phyloP scores from a whole-genome alignment of 768 basidiomycete species.

The Agaricus blazei region DNA sequence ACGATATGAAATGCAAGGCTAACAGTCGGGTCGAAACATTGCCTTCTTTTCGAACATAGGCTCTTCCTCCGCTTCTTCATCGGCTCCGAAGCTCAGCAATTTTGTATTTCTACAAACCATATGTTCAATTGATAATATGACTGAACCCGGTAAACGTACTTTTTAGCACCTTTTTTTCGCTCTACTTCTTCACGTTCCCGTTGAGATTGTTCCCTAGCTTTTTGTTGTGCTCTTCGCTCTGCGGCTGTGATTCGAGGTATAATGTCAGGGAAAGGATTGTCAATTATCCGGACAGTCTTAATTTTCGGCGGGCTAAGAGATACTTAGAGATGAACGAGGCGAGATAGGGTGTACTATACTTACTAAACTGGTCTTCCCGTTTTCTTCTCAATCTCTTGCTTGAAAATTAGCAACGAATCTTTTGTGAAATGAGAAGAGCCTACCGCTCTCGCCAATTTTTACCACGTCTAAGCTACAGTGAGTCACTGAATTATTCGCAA shows the following conservation, averaged over 20 bases:
- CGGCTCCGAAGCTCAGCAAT: conserved; percentile 82
- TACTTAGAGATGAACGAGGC: conserved; percentile 2
- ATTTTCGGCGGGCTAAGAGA: conserved; percentile 81
- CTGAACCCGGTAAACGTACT: conserved; percentile 46
- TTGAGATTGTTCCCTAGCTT: conserved; percentile 71
- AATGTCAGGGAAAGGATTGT: conserved; percentile 95
- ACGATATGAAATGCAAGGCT: conserved; percentile 23
- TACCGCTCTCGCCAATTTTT: conserved; percentile 89
- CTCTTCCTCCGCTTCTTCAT: conserved; percentile 56
- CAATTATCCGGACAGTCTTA: conserved; percentile 74
- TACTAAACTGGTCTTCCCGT: conserved; percentile 71
- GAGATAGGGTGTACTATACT: conserved; percentile 19
- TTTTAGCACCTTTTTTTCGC: conserved; percentile 76
- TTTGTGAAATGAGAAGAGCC: conserved; percentile 16
- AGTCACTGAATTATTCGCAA: not conserved
- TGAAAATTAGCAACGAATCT: not conserved
- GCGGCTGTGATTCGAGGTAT: conserved; percentile 94
- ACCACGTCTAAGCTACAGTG: conserved; percentile 59
- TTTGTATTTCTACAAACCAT: conserved; percentile 69
- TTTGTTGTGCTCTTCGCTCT: conserved; percentile 81
- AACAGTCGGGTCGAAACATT: conserved; percentile 81
- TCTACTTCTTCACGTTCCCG: conserved; percentile 74
- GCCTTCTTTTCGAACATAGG: conserved; percentile 68
- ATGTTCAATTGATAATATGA: not conserved
- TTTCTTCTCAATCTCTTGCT: conserved; percentile 67